Evolutionary conservation across 768 basidiomycete species (phyloP).

Genomic region (Tylopilus rubrobrunneus): DNA sequence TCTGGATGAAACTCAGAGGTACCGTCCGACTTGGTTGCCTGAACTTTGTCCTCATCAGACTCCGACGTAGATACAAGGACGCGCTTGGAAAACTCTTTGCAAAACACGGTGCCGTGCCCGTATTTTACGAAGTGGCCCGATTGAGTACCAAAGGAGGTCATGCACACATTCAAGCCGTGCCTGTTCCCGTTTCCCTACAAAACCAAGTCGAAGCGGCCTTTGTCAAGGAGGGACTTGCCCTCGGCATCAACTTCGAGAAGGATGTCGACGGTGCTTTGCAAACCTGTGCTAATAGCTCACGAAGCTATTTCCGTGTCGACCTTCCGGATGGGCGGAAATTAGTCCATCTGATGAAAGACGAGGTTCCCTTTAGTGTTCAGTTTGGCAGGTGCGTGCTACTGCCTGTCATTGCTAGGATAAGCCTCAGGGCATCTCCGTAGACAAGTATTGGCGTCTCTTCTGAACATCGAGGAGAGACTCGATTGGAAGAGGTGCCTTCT

Average conservation of each 20-base stretch:
- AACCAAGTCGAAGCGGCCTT: slow-evolving; percentile 70
- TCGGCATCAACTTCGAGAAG: slow-evolving; percentile 71
- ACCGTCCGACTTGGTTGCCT: slow-evolving; percentile 14
- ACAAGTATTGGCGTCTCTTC: slow-evolving; percentile 73
- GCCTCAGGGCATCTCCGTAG: slow-evolving; percentile 38
- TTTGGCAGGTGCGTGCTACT: slow-evolving; percentile 72
- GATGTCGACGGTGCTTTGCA: slow-evolving; percentile 63
- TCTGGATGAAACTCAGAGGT: slow-evolving; percentile 77
- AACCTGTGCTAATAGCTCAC: slow-evolving; percentile 44
- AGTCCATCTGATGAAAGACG: slow-evolving; percentile 79
- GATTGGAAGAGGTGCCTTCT: slow-evolving; percentile 92
- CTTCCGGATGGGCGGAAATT: slow-evolving; percentile 81
- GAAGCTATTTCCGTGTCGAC: slow-evolving; percentile 88
- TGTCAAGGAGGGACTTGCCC: slow-evolving; percentile 56
- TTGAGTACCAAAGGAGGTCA: slow-evolving; percentile 86
- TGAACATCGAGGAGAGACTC: slow-evolving; percentile 71
- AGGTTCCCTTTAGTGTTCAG: slow-evolving; percentile 81
- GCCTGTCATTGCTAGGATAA: not conserved
- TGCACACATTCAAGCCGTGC: slow-evolving; percentile 86
- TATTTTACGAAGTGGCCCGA: slow-evolving; percentile 87
- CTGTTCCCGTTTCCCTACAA: slow-evolving; percentile 62
- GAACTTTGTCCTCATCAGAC: not conserved
- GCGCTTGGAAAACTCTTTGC: slow-evolving; percentile 72
- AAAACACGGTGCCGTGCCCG: slow-evolving; percentile 60
- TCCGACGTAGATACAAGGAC: slow-evolving; percentile 61